Base-by-base conservation (phyloP, 345 rosid genomes). In the Acer saccharum region DNA sequence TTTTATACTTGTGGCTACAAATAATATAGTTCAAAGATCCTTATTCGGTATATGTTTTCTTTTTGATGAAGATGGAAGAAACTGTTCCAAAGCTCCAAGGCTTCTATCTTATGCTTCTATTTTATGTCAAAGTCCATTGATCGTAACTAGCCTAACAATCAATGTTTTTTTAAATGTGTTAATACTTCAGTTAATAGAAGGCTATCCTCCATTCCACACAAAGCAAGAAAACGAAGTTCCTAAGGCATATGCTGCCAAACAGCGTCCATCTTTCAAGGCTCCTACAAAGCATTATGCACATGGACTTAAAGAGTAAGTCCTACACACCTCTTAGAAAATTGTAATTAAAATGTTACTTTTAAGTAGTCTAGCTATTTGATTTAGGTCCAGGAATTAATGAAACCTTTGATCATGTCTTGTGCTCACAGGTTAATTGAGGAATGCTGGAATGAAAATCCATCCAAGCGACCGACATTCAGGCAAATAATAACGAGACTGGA, bases 381-480 rank as follows among this genome's bases (percentile, higher is more conserved):
- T 50, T 20, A 43, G 13, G 75, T 55, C 41, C 1, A 1, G 70
- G 65, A 25, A 14, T 61, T 58, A 61, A 35, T 39, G 21, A 58
- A 46, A 41, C n/a, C 50, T 73, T 62, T 57, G 18, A 12, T 43
- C n/a, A 10, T 71, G 68, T 41, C 72, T 71, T 75, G 20, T 73
- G 73, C 68, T 70, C 62, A 41, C 89, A 94, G 99, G 87, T 85
- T 94, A 83, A 96, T 94, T 74, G 95, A 91, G 84, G 94, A 90
- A 68, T 96, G 98, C 84, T 93, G 97, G 99, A 77, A 80, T 50
- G 97, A 96, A 75, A 87, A 90, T 68, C 97, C 97, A 32, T 82
- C 85, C 12, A 92, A 86, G 80, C 85, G 99, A 81, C 99, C 97
- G 2, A 79, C 97, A 10, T 96, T 92, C 86, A 91, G 87, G 86